phyloP scores from a whole-genome alignment of 108 stramenopile species.

The Skeletonema costatum region DNA sequence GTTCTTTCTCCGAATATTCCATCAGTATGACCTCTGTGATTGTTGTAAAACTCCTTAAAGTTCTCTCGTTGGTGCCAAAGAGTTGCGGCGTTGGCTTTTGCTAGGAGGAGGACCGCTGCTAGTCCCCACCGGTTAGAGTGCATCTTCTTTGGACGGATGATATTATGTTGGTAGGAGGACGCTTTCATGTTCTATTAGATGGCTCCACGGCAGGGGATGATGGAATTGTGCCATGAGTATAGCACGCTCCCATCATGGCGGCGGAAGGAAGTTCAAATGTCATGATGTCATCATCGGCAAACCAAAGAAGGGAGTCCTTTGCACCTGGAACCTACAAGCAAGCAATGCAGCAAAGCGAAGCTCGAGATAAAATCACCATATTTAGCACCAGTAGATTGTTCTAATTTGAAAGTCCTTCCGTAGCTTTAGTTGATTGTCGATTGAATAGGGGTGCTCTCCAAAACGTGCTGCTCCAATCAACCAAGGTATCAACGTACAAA shows the following conservation, averaged over 20 bases:
- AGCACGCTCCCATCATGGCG: neutral
- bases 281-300: no score
- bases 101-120: slow-evolving; percentile 16
- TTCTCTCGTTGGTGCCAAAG: slow-evolving; percentile 42
- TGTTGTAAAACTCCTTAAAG: slow-evolving; percentile 24
- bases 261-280: no score
- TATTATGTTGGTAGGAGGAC: neutral
- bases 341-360: neutral
- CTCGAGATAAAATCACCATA: no score
- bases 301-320: no score
- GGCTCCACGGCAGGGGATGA: neutral
- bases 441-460: no score
- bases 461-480: neutral
- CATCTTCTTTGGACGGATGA: neutral
- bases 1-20: slow-evolving; percentile 16
- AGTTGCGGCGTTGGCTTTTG: slow-evolving; percentile 28
- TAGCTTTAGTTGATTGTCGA: no score
- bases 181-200: neutral
- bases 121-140: slow-evolving; percentile 16
- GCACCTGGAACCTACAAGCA: neutral
- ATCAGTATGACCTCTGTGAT: slow-evolving; percentile 14
- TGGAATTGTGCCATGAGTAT: neutral
- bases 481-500: no score
- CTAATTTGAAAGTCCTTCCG: no score
- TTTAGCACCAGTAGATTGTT: no score